A percentile compares a stretch with the other conserved stretches of the same genome.
Evolutionary conservation across 164 flowering plant genomes (phyloP).

Genomic region (Berberis thunbergii): DNA sequence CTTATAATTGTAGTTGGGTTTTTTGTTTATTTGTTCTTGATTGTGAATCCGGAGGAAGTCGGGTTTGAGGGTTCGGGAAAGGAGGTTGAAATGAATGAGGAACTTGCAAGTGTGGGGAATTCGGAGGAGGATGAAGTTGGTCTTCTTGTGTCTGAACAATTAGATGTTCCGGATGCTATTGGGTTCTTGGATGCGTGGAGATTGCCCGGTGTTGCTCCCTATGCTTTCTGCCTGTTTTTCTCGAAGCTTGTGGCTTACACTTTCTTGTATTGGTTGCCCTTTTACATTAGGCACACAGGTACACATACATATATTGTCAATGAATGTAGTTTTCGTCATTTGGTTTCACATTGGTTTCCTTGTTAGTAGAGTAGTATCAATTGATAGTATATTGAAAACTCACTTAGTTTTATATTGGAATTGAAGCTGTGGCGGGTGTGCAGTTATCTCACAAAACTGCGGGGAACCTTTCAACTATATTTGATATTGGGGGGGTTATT

Average conservation of each 20-base stretch:
- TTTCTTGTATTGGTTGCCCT: conserved; percentile 93
- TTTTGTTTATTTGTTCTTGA: conserved; percentile 54
- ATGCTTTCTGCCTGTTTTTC: conserved; percentile 89
- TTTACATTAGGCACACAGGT: conserved; percentile 95
- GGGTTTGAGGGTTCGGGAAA: conserved; percentile 40
- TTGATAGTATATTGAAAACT: neutral
- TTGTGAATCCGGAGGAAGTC: conserved; percentile 57
- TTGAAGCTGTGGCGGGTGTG: conserved; percentile 85
- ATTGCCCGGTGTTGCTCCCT: conserved; percentile 83
- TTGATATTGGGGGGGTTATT: conserved; percentile 85
- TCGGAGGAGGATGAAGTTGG: conserved; percentile 43
- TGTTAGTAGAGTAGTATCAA: neutral
- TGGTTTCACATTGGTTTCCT: neutral
- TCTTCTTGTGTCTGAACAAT: conserved; percentile 21
- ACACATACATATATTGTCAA: no score
- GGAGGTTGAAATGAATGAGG: conserved; percentile 48
- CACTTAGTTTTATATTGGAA: conserved; percentile 9
- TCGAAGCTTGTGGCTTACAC: conserved; percentile 98
- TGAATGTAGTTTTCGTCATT: no score
- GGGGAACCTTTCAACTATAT: conserved; percentile 82
- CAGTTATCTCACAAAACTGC: conserved; percentile 77
- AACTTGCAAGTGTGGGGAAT: conserved; percentile 14
- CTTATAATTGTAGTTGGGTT: conserved; percentile 46
- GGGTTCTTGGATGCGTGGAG: conserved; percentile 94
- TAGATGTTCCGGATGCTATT: conserved; percentile 45